phyloP scores from a whole-genome alignment of 1,139 yeast species.

The Hansenula anomala region DNA sequence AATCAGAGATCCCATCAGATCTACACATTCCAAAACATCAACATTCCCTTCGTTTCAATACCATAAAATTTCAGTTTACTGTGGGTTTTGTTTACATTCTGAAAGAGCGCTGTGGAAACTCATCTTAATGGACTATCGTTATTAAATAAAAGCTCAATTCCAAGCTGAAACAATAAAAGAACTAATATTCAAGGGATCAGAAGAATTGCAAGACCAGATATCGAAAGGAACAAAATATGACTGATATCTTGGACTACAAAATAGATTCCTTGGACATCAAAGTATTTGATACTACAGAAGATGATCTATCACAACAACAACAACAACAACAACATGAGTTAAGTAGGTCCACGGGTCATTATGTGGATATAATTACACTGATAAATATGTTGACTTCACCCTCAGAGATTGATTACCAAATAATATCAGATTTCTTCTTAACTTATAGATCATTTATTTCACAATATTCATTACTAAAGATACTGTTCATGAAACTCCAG shows the following conservation, averaged over 20 bases:
- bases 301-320: background rate
- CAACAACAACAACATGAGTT: background rate
- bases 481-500: constrained; percentile 58
- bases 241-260: constrained; percentile 1
- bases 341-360: background rate
- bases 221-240: background rate
- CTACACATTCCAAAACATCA: too few species aligned
- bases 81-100: constrained; percentile 3
- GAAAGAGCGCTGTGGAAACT: background rate
- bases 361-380: constrained; percentile 41
- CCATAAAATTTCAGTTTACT: too few species aligned
- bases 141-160: background rate
- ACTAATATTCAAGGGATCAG: background rate
- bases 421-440: constrained; percentile 79
- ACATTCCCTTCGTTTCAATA: too few species aligned
- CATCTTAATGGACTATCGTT: background rate
- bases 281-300: background rate
- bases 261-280: background rate
- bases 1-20: too few species aligned
- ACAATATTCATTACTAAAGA: constrained; percentile 50
- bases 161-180: background rate
- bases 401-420: constrained; percentile 68
- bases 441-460: constrained; percentile 72
- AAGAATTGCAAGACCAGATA: too few species aligned
- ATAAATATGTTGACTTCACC: constrained; percentile 78